These are phyloP conservation scores for Kickxella alabastrina DNA, from an alignment of 192 early-diverging fungal species.

Conservation along the genomic window DNA sequence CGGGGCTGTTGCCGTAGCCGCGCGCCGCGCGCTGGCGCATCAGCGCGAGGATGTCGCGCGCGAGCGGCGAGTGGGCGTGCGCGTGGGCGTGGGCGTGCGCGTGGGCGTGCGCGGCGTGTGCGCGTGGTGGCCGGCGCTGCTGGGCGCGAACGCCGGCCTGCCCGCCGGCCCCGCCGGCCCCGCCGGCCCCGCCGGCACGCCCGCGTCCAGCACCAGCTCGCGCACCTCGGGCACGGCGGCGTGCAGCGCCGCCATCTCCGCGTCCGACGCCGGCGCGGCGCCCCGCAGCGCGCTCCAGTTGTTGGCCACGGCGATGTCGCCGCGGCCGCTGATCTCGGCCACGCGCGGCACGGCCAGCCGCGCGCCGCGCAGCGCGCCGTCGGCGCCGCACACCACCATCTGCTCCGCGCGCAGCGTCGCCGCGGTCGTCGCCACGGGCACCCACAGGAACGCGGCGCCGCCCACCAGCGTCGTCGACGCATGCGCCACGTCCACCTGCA, in stretches of 20 bases:
- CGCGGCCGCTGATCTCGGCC: conserved; percentile 26
- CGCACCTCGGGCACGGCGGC: conserved; percentile 26
- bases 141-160: no score
- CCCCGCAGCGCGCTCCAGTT: conserved; percentile 42
- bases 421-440: conserved; percentile 18
- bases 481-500: conserved; percentile 20
- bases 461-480: not conserved
- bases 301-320: conserved; percentile 30
- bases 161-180: not conserved
- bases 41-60: conserved; percentile 69
- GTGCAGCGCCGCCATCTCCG: conserved; percentile 27
- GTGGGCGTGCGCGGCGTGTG: no score
- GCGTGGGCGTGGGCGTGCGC: conserved; percentile 3
- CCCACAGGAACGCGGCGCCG: conserved; percentile 26
- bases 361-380: conserved; percentile 8
- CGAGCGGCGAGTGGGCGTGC: conserved; percentile 8
- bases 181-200: not conserved
- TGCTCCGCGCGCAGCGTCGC: conserved; percentile 18
- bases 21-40: conserved; percentile 73
- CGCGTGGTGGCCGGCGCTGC: no score
- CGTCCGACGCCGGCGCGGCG: conserved; percentile 9
- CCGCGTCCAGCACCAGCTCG: conserved; percentile 18
- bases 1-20: conserved; percentile 77
- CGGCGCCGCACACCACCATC: conserved; percentile 13
- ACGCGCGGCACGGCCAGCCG: conserved; percentile 19